A percentile compares a stretch with the other conserved stretches of the same genome.
phyloP scores from a whole-genome alignment of 129 eudicot species.

The Flaveria bidentis region DNA sequence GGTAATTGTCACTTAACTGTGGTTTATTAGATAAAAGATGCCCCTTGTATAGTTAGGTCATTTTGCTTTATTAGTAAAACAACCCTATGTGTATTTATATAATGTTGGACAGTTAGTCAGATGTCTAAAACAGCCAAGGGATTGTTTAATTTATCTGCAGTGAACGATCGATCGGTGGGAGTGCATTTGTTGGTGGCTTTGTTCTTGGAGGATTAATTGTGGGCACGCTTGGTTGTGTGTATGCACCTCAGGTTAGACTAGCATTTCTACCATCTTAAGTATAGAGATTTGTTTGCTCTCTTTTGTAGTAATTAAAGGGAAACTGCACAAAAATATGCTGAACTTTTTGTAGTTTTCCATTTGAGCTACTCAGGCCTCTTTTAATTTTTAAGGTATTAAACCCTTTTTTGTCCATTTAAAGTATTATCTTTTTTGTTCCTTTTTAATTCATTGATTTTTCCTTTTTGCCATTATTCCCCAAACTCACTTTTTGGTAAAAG shows the following conservation, averaged over 20 bases:
- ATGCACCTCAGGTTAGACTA: conserved; percentile 74
- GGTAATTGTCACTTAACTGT: conserved; percentile 38
- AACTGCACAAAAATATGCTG: neutral
- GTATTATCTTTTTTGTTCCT: neutral
- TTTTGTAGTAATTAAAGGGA: neutral
- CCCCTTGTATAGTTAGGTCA: neutral
- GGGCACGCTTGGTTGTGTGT: conserved; percentile 84
- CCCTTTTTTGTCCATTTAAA: neutral
- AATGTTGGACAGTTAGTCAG: neutral
- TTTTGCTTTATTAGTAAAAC: neutral
- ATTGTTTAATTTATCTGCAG: conserved; percentile 36
- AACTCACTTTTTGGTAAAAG: neutral
- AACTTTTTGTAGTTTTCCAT: neutral
- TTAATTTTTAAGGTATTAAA: neutral
- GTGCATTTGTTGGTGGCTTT: conserved; percentile 69
- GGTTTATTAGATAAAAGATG: neutral
- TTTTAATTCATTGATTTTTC: neutral
- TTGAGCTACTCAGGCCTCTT: neutral
- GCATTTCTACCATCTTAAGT: neutral
- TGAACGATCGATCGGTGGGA: conserved; percentile 50
- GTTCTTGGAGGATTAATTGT: conserved; percentile 71
- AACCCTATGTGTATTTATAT: neutral
- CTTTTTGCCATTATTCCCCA: neutral
- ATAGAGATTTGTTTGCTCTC: neutral
- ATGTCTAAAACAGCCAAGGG: conserved; percentile 4